Evolutionary conservation across 805 yeast genomes (phyloP), one percentile per base, ranked within the genome.

Genomic region (Metschnikowia arizonensis): DNA sequence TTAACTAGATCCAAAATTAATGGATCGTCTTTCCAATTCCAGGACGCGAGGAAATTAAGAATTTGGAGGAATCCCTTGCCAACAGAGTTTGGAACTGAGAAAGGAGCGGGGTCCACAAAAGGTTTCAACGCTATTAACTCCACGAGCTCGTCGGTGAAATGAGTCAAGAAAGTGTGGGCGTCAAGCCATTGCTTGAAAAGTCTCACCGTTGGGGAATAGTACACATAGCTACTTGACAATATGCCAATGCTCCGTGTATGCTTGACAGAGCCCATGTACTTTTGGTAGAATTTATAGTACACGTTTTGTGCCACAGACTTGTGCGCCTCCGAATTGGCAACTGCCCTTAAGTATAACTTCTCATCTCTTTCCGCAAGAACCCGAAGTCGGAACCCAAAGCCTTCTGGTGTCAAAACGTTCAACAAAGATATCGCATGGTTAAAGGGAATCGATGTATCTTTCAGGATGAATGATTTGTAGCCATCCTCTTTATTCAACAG

Each of bases 1-100:
- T 78, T 81, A 11, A 83, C 81, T 53, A 88, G 66, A 58, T 93
- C 97, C 49, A 93, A 66, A 44, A 90, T 78, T 49, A 93, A 66
- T 1, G 96, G 85, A 38, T 84, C 88, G 50, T 86, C 95, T 56
- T 79, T 84, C 99, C 99, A 93, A 63, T 93, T 89, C 99, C 99
- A 93, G 34, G 66, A 66, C 21, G 95, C 76, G 36, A 93, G 62
- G 56, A 84, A 86, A 38, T 78, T 70, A 31, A 93, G 61, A 10
- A 83, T 76, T 48, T 93, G 82, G 47, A 87, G 68, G 60, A 93
- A 88, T 5, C 96, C 99, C 45, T 84, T 76, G 50, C 81, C 83
- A 7, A 84, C 81, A 45, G 91, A 82, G 23, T 83, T 79, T 3
- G 99, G 98, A 1, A 80, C 76, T 1, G 80, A 74, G 66, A 77